Evolutionary conservation across 768 basidiomycete species (phyloP).

Genomic region (Trametes punicea): DNA sequence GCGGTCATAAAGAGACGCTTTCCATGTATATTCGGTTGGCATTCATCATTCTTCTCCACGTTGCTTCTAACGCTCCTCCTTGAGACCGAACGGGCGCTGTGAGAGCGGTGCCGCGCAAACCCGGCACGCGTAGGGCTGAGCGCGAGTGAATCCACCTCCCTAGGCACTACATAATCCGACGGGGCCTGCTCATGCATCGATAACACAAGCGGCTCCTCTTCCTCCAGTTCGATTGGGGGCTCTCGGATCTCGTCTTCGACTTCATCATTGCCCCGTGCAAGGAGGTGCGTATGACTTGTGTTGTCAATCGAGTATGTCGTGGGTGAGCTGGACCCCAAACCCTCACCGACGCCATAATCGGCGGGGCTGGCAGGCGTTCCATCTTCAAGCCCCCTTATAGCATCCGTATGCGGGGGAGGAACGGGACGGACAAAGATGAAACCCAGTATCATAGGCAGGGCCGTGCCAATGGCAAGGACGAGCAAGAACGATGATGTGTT

Average conservation of each 20-base stretch:
- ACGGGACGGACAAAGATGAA: slow-evolving; percentile 69
- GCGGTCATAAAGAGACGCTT: slow-evolving; percentile 43
- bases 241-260: slow-evolving; percentile 14
- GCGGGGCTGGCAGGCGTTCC: slow-evolving; percentile 20
- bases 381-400: slow-evolving; percentile 20
- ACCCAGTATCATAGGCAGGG: slow-evolving; percentile 77
- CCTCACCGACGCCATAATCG: slow-evolving; percentile 21
- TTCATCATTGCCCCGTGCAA: slow-evolving; percentile 22
- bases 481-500: slow-evolving; percentile 76
- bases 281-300: slow-evolving; percentile 28
- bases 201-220: slow-evolving; percentile 20
- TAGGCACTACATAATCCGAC: slow-evolving; percentile 26
- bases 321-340: slow-evolving; percentile 13
- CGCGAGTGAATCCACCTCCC: slow-evolving; percentile 22
- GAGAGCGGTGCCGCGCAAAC: slow-evolving; percentile 19
- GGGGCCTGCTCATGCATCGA: slow-evolving; percentile 12
- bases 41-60: slow-evolving; percentile 23
- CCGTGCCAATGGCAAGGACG: slow-evolving; percentile 73
- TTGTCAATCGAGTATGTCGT: slow-evolving; percentile 26
- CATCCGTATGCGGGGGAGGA: slow-evolving; percentile 46
- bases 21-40: slow-evolving; percentile 51
- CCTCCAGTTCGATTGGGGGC: slow-evolving; percentile 24
- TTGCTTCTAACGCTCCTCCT: slow-evolving; percentile 14
- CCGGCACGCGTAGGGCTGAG: slow-evolving; percentile 24
- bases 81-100: slow-evolving; percentile 16